A percentile compares a stretch with the other conserved stretches of the same genome.
Evolutionary conservation across 1,139 yeast genomes (phyloP).

Genomic region (Candida sp.): DNA sequence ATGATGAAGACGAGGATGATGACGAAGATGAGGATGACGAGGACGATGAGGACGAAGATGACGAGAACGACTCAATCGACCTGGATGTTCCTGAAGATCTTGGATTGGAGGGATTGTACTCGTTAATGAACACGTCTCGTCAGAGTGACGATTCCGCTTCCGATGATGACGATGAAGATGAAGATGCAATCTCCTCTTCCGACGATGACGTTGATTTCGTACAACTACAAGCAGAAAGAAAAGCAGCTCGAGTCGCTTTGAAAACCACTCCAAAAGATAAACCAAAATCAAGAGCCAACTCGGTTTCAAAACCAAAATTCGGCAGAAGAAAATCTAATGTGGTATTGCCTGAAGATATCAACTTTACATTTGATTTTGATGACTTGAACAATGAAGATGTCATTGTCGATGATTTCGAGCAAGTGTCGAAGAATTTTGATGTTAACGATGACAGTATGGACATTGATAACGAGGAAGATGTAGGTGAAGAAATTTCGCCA

Average conservation of each 20-base stretch:
- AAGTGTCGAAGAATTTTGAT: constrained; percentile 9
- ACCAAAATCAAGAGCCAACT: constrained; percentile 14
- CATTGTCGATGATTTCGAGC: constrained; percentile 10
- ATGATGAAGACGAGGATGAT: constrained; percentile 6
- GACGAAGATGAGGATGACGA: constrained; percentile 23
- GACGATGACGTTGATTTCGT: constrained; percentile 73
- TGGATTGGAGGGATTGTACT: constrained; percentile 17
- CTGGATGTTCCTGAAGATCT: constrained; percentile 8
- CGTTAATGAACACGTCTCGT: constrained; percentile 14
- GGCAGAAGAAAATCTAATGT: constrained; percentile 40
- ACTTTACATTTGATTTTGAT: constrained; percentile 57
- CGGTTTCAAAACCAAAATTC: constrained; percentile 22
- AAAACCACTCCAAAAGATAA: constrained; percentile 14
- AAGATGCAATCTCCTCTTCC: constrained; percentile 47
- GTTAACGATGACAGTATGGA: constrained; percentile 9
- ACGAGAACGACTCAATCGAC: constrained; percentile 16
- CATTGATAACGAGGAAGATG: constrained; percentile 48
- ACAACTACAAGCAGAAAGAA: constrained; percentile 62
- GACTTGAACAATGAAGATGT: constrained; percentile 20
- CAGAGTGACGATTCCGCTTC: constrained; percentile 16
- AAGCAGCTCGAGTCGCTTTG: constrained; percentile 48
- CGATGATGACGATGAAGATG: constrained; percentile 26
- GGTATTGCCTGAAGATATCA: constrained; percentile 46
- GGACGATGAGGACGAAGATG: constrained; percentile 27
- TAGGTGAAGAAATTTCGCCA: constrained; percentile 58